Conservation (phyloP, 768 basidiomycete genomes). For the Leccinum pellstonianum region DNA sequence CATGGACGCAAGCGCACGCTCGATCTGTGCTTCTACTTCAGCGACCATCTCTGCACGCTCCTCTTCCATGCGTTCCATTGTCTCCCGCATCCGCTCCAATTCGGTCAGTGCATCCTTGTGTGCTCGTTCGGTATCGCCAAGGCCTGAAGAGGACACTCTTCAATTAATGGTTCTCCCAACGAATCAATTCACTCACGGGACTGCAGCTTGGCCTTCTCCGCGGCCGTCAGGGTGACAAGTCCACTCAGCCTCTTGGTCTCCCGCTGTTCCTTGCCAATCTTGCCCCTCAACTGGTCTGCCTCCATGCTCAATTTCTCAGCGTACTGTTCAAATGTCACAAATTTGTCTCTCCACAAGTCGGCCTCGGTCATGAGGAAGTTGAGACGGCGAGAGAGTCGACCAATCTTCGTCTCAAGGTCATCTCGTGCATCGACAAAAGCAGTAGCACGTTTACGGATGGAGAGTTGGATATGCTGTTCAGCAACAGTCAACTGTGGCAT, state of each 20-base stretch:
- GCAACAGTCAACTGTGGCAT: constrained; percentile 73
- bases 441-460: constrained; percentile 91
- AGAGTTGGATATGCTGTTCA: constrained; percentile 82
- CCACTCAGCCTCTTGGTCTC: constrained; percentile 86
- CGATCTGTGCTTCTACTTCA: constrained; percentile 92
- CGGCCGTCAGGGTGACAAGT: constrained; percentile 70
- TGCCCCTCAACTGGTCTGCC: constrained; percentile 77
- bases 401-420: constrained; percentile 92
- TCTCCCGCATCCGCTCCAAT: constrained; percentile 76
- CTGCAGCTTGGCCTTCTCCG: constrained; percentile 77
- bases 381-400: constrained; percentile 76
- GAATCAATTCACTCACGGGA: constrained; percentile 52
- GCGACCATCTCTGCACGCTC: constrained; percentile 88
- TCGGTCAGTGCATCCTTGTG: constrained; percentile 81
- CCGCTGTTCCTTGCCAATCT: constrained; percentile 88
- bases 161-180: constrained; percentile 1
- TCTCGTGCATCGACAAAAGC: constrained; percentile 93
- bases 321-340: constrained; percentile 91
- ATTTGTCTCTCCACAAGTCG: constrained; percentile 90
- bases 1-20: constrained; percentile 83
- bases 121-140: constrained; percentile 77
- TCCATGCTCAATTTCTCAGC: constrained; percentile 88
- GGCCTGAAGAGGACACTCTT: constrained; percentile 46
- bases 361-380: constrained; percentile 92
- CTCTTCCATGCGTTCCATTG: constrained; percentile 85